Percentiles rank a stretch among this genome's conserved stretches.
These are phyloP conservation scores for Pseudocercospora cruenta DNA, from an alignment of 2,329 filamentous ascomycete species.

Conservation along the genomic window DNA sequence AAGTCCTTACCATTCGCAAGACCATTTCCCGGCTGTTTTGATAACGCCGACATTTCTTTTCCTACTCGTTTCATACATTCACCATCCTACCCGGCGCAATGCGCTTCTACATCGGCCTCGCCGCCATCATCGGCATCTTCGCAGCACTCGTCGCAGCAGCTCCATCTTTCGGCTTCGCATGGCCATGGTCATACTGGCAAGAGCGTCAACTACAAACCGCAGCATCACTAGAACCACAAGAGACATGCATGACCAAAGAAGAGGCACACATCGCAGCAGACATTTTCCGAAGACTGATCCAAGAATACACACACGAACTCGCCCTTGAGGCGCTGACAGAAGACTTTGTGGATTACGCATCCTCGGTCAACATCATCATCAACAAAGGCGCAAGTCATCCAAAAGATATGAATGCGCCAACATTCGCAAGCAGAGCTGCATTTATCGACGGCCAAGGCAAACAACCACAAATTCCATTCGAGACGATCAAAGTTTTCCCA, in stretches of 20 bases:
- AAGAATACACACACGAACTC: slow-evolving; percentile 33
- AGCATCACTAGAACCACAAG: not conserved
- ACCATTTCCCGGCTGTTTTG: not conserved
- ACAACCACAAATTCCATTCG: slow-evolving; percentile 35
- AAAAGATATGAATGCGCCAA: slow-evolving; percentile 25
- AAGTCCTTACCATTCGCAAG: not conserved
- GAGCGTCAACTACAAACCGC: not conserved
- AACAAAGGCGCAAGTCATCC: slow-evolving; percentile 34
- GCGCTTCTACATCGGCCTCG: slow-evolving; percentile 23
- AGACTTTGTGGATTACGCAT: slow-evolving; percentile 38
- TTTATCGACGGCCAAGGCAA: slow-evolving; percentile 32
- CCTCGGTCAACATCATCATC: slow-evolving; percentile 39
- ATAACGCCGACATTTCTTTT: not conserved
- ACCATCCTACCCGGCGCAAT: slow-evolving; percentile 14
- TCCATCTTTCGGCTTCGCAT: slow-evolving; percentile 6
- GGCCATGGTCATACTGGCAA: slow-evolving; percentile 1
- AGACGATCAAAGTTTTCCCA: slow-evolving; percentile 34
- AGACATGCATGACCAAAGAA: slow-evolving; percentile 31
- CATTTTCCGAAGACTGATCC: slow-evolving; percentile 38
- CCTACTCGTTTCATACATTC: not conserved
- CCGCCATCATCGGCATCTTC: slow-evolving; percentile 17
- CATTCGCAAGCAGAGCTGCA: slow-evolving; percentile 28
- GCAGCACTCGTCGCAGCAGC: slow-evolving; percentile 14
- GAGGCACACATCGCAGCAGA: slow-evolving; percentile 28
- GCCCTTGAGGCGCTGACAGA: slow-evolving; percentile 31